Base-by-base conservation (phyloP, 306 rosid species). In the Castanea sativa region DNA sequence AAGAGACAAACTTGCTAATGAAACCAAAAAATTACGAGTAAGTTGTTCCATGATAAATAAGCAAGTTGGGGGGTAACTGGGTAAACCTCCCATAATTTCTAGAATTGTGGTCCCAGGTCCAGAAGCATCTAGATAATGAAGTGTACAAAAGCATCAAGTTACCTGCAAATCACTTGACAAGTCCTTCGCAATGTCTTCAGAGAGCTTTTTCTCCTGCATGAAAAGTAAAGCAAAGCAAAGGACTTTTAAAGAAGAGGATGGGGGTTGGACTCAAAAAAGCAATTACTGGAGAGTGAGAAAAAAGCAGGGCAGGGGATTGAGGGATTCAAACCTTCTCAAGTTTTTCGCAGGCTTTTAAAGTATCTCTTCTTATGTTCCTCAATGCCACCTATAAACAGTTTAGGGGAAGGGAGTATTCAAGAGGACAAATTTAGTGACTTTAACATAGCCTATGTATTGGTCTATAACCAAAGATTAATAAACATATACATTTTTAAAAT, bases 321-420 rank as follows among this genome's bases (percentile, higher is more conserved):
- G 85, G 64, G 68, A 79, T 85, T 81, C 73, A 79, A 77, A 93
- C 99, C 99, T 96, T 96, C 88, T 96, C 97, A 74, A 96, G 98
- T 79, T 96, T 96, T 57, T 93, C 97, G 78, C 88, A 91, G 80
- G 98, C 96, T 86, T 91, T 96, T 79, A 96, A 71, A 67, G 93
- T 93, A 89, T 96, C 99, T 86, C 99, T 93, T 87, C 99, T 88
- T 85, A 96, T 91, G 78, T 96, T 96, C 91, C 99, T 87, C 80
- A 96, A 71, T 77, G 97, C 98, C 81, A 96, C 99, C 98, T 91
- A 78, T 29, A 71, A 82, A 67, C 45, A 35, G 71, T 55, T 43
- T 83, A 68, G 45, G 38, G 55, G 23, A 43, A 21, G 30, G 43
- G 61, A 74, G 49, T 70, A 83, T 72, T 82, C 74, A 82, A 77